A percentile compares a stretch with the other conserved stretches of the same genome.
These are phyloP conservation scores for Phyllosticta capitalensis DNA, from an alignment of 2,329 filamentous ascomycete genomes.

Conservation along the genomic window DNA sequence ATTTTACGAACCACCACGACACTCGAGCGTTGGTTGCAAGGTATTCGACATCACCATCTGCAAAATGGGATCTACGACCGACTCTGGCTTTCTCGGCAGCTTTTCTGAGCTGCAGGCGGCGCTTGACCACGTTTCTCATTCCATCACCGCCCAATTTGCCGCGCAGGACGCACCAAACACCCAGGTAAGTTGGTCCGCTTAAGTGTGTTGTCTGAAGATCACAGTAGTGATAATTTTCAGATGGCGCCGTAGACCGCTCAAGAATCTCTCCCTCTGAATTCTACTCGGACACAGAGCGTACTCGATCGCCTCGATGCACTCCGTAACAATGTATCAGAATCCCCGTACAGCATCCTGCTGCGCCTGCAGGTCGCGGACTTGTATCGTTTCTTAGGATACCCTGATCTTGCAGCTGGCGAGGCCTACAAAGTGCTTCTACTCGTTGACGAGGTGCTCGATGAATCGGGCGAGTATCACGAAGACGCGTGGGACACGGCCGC, in stretches of 20 bases:
- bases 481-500: conserved; percentile 47
- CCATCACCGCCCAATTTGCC: background rate
- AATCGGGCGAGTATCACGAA: conserved; percentile 75
- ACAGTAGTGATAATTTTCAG: conserved; percentile 10
- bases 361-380: conserved; percentile 56
- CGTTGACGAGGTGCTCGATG: conserved; percentile 68
- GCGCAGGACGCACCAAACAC: background rate
- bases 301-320: background rate
- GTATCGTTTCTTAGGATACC: conserved; percentile 69
- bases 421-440: conserved; percentile 85
- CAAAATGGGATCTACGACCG: background rate
- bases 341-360: conserved; percentile 30
- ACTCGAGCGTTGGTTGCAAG: background rate
- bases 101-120: background rate
- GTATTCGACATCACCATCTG: background rate
- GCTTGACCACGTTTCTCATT: background rate
- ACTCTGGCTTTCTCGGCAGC: background rate
- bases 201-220: background rate
- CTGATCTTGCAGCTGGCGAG: conserved; percentile 81
- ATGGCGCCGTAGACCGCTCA: background rate
- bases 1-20: background rate
- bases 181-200: background rate
- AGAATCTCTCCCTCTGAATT: background rate
- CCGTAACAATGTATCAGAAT: conserved; percentile 3
- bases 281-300: background rate